Conservation (phyloP, 2,329 filamentous ascomycete genomes). For the Botrytis fragariae region DNA sequence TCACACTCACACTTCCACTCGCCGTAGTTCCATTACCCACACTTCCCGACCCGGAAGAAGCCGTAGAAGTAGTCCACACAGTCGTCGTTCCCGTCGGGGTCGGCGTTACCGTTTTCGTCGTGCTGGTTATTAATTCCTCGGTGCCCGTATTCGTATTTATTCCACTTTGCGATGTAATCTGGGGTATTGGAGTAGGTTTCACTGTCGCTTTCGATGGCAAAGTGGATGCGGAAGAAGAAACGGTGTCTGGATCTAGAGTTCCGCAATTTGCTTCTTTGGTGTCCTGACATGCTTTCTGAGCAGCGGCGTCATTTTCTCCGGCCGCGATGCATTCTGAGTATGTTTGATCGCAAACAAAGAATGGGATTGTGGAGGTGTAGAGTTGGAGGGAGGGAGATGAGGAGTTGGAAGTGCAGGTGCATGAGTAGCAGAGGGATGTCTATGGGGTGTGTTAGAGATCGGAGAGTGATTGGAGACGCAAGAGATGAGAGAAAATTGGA, state of each 20-base stretch:
- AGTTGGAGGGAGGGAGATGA: slow-evolving; percentile 52
- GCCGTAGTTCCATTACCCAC: neutral
- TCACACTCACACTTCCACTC: neutral
- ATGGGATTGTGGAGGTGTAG: slow-evolving; percentile 58
- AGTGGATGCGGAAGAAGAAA: neutral
- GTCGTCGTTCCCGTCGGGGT: neutral
- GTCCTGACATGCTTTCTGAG: slow-evolving; percentile 47
- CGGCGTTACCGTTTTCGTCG: neutral
- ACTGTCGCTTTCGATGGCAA: neutral
- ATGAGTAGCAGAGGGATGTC: slow-evolving; percentile 53
- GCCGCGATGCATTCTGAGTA: slow-evolving; percentile 47
- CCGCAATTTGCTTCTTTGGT: slow-evolving; percentile 50
- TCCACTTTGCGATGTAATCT: neutral
- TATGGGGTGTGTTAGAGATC: slow-evolving; percentile 35
- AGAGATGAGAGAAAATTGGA: neutral
- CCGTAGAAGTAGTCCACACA: slow-evolving; percentile 6
- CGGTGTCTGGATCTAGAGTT: slow-evolving; percentile 31
- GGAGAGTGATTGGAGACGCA: neutral
- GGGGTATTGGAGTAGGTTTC: neutral
- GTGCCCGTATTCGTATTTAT: neutral
- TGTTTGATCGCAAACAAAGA: slow-evolving; percentile 56
- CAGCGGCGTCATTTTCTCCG: slow-evolving; percentile 45
- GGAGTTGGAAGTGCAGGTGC: slow-evolving; percentile 53
- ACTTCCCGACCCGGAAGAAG: neutral
- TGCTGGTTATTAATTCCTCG: neutral